Conservation (phyloP, 1,284 basidiomycete species). For the Mrakiaceae sp. region DNA sequence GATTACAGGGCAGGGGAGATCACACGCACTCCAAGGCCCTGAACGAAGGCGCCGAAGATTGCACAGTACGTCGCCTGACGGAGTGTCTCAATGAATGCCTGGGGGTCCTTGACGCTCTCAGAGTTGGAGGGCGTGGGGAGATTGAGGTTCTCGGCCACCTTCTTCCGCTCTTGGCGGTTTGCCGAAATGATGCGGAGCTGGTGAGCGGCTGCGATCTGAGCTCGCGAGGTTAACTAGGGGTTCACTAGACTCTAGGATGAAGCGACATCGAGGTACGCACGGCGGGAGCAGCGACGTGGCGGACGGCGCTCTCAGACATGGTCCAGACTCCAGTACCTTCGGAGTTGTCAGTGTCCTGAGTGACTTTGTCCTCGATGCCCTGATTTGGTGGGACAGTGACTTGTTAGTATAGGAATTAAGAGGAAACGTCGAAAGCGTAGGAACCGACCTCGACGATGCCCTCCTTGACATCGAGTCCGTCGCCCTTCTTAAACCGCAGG, state of each 20-base stretch:
- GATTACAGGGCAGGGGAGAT: not conserved
- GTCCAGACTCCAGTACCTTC: constrained; percentile 23
- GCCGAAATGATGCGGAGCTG: constrained; percentile 29
- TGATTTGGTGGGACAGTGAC: no score
- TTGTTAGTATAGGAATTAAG: no score
- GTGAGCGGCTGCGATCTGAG: constrained; percentile 25
- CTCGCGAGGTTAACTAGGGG: no score
- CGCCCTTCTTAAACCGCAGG: constrained; percentile 27
- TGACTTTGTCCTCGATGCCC: constrained; percentile 28
- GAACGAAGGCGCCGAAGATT: constrained; percentile 27
- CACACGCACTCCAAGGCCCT: constrained; percentile 26
- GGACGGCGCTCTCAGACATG: constrained; percentile 22
- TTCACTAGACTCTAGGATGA: no score
- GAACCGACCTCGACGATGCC: constrained; percentile 27
- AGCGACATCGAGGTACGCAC: not conserved
- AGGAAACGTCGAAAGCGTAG: no score
- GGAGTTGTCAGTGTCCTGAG: constrained; percentile 29
- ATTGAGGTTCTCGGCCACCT: constrained; percentile 22
- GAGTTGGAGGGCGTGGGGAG: constrained; percentile 20
- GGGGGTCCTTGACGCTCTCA: constrained; percentile 14
- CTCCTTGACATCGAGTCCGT: constrained; percentile 23
- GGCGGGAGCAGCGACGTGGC: constrained; percentile 28
- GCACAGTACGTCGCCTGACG: constrained; percentile 26
- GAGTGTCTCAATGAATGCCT: constrained; percentile 22
- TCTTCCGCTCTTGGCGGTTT: constrained; percentile 23